Percentiles rank a stretch among this genome's conserved stretches.
Evolutionary conservation across 371 early-diverging fungal genomes (phyloP).

Genomic region (Haplosporangium sp.): DNA sequence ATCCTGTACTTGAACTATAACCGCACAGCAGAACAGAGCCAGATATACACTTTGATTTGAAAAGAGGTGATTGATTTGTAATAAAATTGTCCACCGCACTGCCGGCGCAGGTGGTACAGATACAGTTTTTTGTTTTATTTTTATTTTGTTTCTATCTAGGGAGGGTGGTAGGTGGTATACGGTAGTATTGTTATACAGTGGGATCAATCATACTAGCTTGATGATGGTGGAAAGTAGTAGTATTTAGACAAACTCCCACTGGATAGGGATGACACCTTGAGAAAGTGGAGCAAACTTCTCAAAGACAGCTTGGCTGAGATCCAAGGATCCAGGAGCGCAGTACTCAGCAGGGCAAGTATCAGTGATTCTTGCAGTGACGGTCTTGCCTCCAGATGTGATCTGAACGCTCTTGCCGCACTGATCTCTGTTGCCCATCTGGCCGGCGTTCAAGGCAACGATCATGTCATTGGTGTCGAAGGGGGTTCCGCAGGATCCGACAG

Average conservation of each 20-base stretch:
- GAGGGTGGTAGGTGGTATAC: conserved; percentile 1
- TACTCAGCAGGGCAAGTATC: conserved; percentile 52
- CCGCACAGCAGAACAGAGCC: neutral
- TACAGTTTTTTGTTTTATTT: neutral
- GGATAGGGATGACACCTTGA: conserved; percentile 65
- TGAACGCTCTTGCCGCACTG: conserved; percentile 28
- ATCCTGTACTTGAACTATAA: too few species aligned
- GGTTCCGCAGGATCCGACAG: conserved; percentile 30
- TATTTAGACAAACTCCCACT: conserved; percentile 64
- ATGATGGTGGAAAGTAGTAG: neutral
- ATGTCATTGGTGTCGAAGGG: conserved; percentile 38
- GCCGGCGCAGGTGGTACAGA: too few species aligned
- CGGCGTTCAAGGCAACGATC: conserved; percentile 48
- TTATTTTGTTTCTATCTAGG: neutral
- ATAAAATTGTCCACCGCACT: neutral
- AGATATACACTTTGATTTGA: neutral
- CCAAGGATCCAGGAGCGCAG: conserved; percentile 61
- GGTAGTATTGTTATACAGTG: too few species aligned
- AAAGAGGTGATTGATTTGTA: neutral
- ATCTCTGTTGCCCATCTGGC: conserved; percentile 35
- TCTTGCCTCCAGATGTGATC: conserved; percentile 33
- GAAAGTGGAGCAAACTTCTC: conserved; percentile 59
- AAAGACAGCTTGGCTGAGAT: conserved; percentile 74
- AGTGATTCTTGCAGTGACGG: conserved; percentile 30
- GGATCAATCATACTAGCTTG: neutral